These are phyloP conservation scores for Crithidia mellificae DNA, from an alignment of 208 protist species.

Conservation along the genomic window DNA sequence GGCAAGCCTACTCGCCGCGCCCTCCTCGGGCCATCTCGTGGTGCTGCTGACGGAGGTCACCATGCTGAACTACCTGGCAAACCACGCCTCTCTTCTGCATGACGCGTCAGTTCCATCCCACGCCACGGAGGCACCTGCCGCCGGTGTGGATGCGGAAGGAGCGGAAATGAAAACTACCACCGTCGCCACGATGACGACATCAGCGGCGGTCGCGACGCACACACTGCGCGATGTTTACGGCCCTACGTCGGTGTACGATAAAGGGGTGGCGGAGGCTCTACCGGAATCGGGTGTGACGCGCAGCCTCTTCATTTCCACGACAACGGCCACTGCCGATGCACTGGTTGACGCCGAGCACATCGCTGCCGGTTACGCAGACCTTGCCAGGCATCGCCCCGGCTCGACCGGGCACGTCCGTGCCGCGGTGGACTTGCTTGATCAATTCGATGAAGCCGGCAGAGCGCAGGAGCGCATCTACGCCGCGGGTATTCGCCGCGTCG, in stretches of 20 bases:
- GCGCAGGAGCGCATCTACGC: slow-evolving; percentile 41
- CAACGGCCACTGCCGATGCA: background rate
- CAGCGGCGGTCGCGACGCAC: background rate
- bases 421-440: slow-evolving; percentile 35
- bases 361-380: slow-evolving; percentile 15
- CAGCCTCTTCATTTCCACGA: background rate
- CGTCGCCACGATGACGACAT: no score
- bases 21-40: slow-evolving; percentile 54
- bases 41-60: slow-evolving; percentile 78
- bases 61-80: slow-evolving; percentile 62
- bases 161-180: background rate
- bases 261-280: background rate
- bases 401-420: slow-evolving; percentile 52
- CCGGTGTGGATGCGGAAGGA: no score
- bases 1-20: slow-evolving; percentile 34
- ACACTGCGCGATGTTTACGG: slow-evolving; percentile 29
- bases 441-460: slow-evolving; percentile 42
- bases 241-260: slow-evolving; percentile 29
- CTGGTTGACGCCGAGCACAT: slow-evolving; percentile 9
- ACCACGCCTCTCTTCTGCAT: slow-evolving; percentile 26
- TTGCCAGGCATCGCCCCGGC: slow-evolving; percentile 35
- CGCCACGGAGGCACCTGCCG: no score
- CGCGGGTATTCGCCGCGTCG: slow-evolving; percentile 18
- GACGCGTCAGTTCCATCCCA: background rate
- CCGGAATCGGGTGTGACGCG: background rate